Evolutionary conservation across 202 grass and related monocot species (phyloP), one percentile per base, ranked within the genome.

Genomic region (Digitaria exilis): DNA sequence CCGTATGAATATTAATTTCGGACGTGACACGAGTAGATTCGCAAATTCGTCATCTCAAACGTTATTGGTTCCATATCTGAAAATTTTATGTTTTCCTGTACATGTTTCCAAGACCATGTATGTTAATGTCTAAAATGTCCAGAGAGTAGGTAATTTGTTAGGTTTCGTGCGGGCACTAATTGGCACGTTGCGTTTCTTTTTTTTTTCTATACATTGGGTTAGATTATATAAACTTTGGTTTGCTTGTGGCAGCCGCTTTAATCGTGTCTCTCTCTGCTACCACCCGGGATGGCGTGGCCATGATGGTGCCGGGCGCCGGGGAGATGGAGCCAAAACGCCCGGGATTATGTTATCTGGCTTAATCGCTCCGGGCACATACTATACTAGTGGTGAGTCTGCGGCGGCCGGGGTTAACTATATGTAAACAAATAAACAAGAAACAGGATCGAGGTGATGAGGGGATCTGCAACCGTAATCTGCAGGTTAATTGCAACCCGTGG

Each of bases 291-390:
- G 69, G 39, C 84, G 46, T 75, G 17, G 51, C 71, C 24, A 81
- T 87, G 70, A 60, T 28, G 21, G 41, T 69, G 50, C 79, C 78
- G 50, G 78, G 2, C 64, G 50, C 67, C 25, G 39, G 32, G 46
- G 32, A 46, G 42, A 70, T 46, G 17, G 35, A 80, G 71, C 60
- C 66, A 58, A 81, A 72, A 49, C 26, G 8, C 0, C 69, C 45
- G 69, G 69, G 69, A 50, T 73, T 73, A 51, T 51, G 46, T 14
- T 52, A 32, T n/a, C n/a, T n/a, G n/a, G n/a, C n/a, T n/a, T n/a
- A n/a, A n/a, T n/a, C n/a, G n/a, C 37, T 39, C 37, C 9, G 6
- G 37, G 37, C 37, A 39, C 7, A 4, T 39, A 2, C n/a, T n/a
- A n/a, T n/a, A n/a, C 0, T 39, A 58, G 48, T 67, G 84, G 35